These are phyloP conservation scores for Podospora pseudocomata DNA, from an alignment of 495 filamentous ascomycete species.

Conservation along the genomic window DNA sequence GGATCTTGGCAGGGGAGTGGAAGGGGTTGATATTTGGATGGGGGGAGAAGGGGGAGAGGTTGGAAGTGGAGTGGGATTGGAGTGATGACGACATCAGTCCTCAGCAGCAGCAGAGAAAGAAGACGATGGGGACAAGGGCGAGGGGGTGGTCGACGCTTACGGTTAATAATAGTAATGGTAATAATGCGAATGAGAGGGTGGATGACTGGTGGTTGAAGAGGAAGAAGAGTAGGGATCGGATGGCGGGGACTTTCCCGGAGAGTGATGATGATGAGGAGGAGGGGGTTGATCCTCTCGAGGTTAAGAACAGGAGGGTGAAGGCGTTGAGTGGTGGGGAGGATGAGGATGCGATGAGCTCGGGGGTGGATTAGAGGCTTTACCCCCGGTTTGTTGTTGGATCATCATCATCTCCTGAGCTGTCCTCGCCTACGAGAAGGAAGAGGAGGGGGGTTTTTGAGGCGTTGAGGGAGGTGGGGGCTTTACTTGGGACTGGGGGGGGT, in stretches of 20 bases:
- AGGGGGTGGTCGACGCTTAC: background rate
- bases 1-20: conserved; percentile 64
- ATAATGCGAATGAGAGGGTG: background rate
- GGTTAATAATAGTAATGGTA: background rate
- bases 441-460: background rate
- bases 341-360: background rate
- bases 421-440: background rate
- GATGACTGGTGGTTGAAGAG: conserved; percentile 12
- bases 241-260: conserved; percentile 9
- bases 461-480: background rate
- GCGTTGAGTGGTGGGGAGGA: background rate
- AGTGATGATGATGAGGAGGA: conserved; percentile 12
- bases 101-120: background rate
- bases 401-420: background rate
- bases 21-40: conserved; percentile 47
- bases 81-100: conserved; percentile 40
- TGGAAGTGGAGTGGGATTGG: conserved; percentile 55
- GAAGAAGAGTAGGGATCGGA: conserved; percentile 4
- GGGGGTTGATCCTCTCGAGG: conserved; percentile 6
- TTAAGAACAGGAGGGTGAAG: background rate
- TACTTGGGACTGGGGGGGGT: background rate
- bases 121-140: background rate
- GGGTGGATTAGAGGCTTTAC: background rate
- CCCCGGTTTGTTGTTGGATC: background rate
- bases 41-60: conserved; percentile 47